phyloP scores from a whole-genome alignment of 2,329 filamentous ascomycete species.

The Claviceps fusiformis region DNA sequence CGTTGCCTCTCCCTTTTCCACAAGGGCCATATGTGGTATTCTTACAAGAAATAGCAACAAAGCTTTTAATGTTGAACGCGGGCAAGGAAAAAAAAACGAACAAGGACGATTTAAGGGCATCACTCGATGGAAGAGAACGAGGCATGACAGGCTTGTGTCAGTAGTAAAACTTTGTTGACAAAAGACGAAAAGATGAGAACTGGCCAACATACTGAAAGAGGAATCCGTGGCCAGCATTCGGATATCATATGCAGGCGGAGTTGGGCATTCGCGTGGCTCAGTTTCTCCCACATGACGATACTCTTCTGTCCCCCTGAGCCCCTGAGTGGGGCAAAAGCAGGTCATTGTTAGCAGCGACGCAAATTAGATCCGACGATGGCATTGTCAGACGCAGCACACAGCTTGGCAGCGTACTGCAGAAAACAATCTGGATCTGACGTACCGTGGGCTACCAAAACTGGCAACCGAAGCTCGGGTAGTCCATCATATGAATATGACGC shows the following conservation, averaged over 20 bases:
- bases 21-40: too few relatives aligned
- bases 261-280: conserved; percentile 17
- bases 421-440: conserved; percentile 6
- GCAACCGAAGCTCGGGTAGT: conserved; percentile 20
- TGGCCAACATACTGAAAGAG: conserved; percentile 20
- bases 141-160: neutral
- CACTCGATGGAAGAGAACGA: neutral
- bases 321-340: conserved; percentile 15
- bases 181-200: conserved; percentile 17
- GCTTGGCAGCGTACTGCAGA: neutral
- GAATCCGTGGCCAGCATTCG: conserved; percentile 23
- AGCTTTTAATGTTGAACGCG: too few relatives aligned
- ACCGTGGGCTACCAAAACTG: conserved; percentile 26
- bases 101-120: neutral
- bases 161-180: conserved; percentile 13
- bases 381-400: neutral
- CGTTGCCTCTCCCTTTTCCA: too few relatives aligned
- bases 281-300: conserved; percentile 22
- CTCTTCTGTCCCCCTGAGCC: conserved; percentile 14
- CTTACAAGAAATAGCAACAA: too few relatives aligned
- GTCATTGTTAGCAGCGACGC: conserved; percentile 18
- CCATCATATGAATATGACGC: conserved; percentile 23
- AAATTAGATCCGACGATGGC: neutral
- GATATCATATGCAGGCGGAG: conserved; percentile 10
- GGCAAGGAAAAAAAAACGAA: too few relatives aligned